Evolutionary conservation across 495 filamentous ascomycete genomes (phyloP).

Genomic region (Penicillium lividum): DNA sequence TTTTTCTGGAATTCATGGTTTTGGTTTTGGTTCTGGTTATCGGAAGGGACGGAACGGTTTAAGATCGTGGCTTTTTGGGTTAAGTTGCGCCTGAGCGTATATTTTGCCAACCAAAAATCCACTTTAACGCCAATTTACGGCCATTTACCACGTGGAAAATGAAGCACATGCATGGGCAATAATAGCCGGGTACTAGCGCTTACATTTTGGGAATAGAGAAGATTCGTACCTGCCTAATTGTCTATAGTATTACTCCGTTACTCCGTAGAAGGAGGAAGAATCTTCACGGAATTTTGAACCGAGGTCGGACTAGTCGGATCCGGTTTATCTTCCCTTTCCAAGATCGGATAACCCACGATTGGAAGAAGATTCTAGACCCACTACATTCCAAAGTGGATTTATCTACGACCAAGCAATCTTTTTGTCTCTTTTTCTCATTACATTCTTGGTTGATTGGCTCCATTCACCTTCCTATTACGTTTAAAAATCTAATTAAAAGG

Average conservation of each 20-base stretch:
- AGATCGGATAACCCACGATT: not conserved
- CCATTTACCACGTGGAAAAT: not conserved
- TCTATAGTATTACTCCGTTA: not conserved
- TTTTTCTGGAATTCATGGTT: not conserved
- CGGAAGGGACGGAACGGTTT: not conserved
- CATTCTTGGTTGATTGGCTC: not conserved
- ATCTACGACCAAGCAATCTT: not conserved
- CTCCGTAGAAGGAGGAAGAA: not conserved
- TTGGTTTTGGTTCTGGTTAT: not conserved
- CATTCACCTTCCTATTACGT: conserved; percentile 1
- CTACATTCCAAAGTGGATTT: not conserved
- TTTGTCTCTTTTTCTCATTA: too few relatives aligned
- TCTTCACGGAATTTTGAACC: not conserved
- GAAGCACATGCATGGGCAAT: not conserved
- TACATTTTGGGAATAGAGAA: not conserved
- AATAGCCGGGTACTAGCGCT: not conserved
- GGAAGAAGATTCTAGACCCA: not conserved
- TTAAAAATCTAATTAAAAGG: not conserved
- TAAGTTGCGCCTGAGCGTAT: conserved; percentile 3
- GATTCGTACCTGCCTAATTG: conserved; percentile 2
- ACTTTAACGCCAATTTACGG: not conserved
- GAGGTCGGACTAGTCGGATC: not conserved
- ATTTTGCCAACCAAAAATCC: conserved; percentile 5
- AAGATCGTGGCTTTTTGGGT: not conserved
- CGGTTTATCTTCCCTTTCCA: not conserved